Evolutionary conservation across 352 stramenopile genomes (phyloP).

Genomic region (Thraustochytrium sp.): DNA sequence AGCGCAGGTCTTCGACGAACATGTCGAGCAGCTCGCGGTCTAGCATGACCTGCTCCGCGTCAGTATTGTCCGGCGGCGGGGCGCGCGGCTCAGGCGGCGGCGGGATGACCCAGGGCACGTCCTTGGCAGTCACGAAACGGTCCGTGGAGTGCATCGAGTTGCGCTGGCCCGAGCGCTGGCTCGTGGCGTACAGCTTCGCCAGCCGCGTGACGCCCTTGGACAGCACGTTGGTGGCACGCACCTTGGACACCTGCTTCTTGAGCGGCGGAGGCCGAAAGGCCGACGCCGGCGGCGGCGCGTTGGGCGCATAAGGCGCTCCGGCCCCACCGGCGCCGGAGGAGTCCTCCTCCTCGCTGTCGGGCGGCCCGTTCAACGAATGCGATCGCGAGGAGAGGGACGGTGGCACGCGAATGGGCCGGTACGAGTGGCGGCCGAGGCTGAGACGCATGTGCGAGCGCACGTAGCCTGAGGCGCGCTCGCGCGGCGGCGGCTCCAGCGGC

Average conservation of each 20-base stretch:
- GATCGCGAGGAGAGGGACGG: not conserved
- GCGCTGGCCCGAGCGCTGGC: not conserved
- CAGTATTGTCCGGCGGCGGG: constrained; percentile 1
- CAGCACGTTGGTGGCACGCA: not conserved
- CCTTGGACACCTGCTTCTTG: not conserved
- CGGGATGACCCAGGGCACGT: not conserved
- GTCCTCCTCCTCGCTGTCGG: not conserved
- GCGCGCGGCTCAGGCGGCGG: not conserved
- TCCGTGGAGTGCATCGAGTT: not conserved
- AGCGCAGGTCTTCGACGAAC: constrained; percentile 32
- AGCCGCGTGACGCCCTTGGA: not conserved
- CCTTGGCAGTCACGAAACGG: constrained; percentile 10
- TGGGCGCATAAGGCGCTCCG: not conserved
- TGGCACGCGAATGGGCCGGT: not conserved
- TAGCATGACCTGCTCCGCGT: not conserved
- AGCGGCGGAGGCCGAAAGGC: not conserved
- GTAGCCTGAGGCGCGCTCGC: not conserved
- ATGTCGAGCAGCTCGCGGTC: constrained; percentile 22
- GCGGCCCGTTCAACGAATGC: not conserved
- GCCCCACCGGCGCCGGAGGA: too few species aligned
- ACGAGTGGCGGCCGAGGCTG: not conserved
- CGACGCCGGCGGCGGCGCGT: too few species aligned
- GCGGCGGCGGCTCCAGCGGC: not conserved
- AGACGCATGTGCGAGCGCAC: too few species aligned
- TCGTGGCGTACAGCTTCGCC: not conserved